phyloP scores from a whole-genome alignment of 1,284 basidiomycete genomes.

The Papiliotrema terrestris region DNA sequence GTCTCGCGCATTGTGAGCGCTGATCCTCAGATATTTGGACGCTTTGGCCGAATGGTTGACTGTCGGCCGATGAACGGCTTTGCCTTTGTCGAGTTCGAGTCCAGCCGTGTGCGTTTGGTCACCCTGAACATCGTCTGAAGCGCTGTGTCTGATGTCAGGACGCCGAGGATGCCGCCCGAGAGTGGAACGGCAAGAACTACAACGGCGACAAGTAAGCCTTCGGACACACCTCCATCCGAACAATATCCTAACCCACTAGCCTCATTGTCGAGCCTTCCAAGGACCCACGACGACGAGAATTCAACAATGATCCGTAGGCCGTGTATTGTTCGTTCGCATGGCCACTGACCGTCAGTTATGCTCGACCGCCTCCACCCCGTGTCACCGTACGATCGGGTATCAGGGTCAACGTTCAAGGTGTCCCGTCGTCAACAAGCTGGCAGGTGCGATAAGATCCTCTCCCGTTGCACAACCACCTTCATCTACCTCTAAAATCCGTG shows the following conservation, averaged over 20 bases:
- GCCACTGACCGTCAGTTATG: conserved; percentile 3
- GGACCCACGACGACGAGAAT: conserved; percentile 74
- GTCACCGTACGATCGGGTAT: conserved; percentile 54
- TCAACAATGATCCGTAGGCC: conserved; percentile 61
- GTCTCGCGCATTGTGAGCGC: neutral
- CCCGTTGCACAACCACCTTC: neutral
- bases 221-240: neutral
- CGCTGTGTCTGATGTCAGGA: conserved; percentile 56
- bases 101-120: conserved; percentile 1
- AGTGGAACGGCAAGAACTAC: conserved; percentile 81
- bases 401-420: conserved; percentile 75
- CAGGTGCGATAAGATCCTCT: conserved; percentile 63
- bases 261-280: conserved; percentile 87
- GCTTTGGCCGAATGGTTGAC: conserved; percentile 79
- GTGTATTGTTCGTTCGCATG: neutral
- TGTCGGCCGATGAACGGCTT: conserved; percentile 93
- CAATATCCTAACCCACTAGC: conserved; percentile 2
- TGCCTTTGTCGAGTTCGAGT: conserved; percentile 90
- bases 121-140: neutral
- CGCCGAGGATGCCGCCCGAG: conserved; percentile 82
- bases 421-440: conserved; percentile 91
- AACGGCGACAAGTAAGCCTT: conserved; percentile 72
- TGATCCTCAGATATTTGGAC: conserved; percentile 69
- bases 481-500: neutral
- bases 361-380: conserved; percentile 23